Base-by-base conservation (phyloP, 148 eudicot genomes). In the Bassia scoparia region DNA sequence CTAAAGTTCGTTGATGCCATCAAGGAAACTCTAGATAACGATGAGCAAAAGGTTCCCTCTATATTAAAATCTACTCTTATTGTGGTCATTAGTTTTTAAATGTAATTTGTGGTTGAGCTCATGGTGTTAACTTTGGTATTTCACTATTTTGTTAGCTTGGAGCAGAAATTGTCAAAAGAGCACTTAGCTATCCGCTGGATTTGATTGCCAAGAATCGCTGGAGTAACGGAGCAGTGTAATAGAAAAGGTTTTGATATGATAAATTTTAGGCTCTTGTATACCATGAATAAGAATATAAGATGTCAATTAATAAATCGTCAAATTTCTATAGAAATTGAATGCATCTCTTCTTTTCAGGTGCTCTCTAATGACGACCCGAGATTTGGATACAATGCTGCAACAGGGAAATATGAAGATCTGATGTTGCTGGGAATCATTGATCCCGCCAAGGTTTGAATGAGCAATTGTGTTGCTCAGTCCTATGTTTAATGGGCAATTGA, bases 361-460 rank as follows among this genome's bases (percentile, higher is more conserved):
- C 82, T 87, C 5, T 70, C 84, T 5, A 81, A 74, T 23, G 86
- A 85, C 38, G 49, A 85, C 69, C 82, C 69, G 0, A 84, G 76
- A 69, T 85, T 83, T 35, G 88, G 90, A 54, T 87, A 87, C 81
- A 85, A 87, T 70, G 90, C 90, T 71, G 84, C 90, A 26, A 84
- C 90, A 24, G 90, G 90, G 59, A 81, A 82, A 73, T 85, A 85
- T 8, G 92, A 86, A 82, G 92, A 86, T 82, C 87, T 88, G 61
- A 88, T 88, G 89, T n/a, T n/a, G 81, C 86, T 79, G 86, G 92
- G 92, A 64, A 88, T 88, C 73, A 88, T 88, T 49, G 92, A 88
- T 84, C 92, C 89, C 27, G 73, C 86, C 56, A 84, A 87, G 89
- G 87, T 83, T 73, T 30, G 70, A 66, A 34, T 46, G 9, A 17